These are phyloP conservation scores for Fusarium ramigenum DNA, from an alignment of 2,329 filamentous ascomycete species.

Conservation along the genomic window DNA sequence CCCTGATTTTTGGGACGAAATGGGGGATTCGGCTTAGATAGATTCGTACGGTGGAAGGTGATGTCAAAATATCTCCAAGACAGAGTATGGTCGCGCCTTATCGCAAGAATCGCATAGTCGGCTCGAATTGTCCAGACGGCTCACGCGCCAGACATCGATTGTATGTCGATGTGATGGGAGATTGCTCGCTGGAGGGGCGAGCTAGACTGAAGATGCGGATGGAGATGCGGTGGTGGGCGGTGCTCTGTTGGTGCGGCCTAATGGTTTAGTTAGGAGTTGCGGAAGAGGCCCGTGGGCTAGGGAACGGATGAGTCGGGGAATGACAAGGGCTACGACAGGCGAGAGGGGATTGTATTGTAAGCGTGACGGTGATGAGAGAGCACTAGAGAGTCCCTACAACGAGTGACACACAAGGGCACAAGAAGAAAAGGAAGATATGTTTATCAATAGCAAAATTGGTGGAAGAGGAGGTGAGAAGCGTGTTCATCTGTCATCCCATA, in stretches of 20 bases:
- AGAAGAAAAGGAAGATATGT: background rate
- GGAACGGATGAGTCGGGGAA: constrained; percentile 30
- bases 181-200: constrained; percentile 42
- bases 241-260: constrained; percentile 31
- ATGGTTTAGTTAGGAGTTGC: constrained; percentile 34
- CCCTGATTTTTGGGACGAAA: constrained; percentile 36
- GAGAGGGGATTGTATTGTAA: background rate
- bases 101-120: constrained; percentile 48
- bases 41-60: constrained; percentile 11
- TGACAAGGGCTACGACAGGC: constrained; percentile 8
- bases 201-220: constrained; percentile 35
- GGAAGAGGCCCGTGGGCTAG: constrained; percentile 34
- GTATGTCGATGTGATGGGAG: constrained; percentile 37
- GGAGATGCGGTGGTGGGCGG: constrained; percentile 23
- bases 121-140: constrained; percentile 37
- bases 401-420: background rate
- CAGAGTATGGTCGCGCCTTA: constrained; percentile 37
- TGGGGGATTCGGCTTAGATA: constrained; percentile 21
- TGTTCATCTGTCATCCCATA: constrained; percentile 29
- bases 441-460: constrained; percentile 5
- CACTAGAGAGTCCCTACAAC: background rate
- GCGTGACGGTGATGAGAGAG: constrained; percentile 4
- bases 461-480: constrained; percentile 31
- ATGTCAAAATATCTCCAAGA: constrained; percentile 36
- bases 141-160: constrained; percentile 43